These are phyloP conservation scores for Cucurbita moschata DNA, from an alignment of 306 rosid genomes.

Conservation along the genomic window DNA sequence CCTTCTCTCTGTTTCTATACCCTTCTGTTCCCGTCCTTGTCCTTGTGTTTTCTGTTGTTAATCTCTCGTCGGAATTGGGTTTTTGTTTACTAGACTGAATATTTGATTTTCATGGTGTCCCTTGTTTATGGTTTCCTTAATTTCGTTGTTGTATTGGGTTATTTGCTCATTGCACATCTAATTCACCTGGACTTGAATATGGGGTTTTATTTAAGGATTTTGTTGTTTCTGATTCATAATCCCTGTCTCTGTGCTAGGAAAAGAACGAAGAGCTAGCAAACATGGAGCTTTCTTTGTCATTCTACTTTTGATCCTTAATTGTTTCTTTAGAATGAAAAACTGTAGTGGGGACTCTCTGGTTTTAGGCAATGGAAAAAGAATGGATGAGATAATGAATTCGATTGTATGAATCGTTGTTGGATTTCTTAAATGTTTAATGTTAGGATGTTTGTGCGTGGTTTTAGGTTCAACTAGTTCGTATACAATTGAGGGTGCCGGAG, in stretches of 20 bases:
- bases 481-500: slow-evolving; percentile 97
- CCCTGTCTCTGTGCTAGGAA: background rate
- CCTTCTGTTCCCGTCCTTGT: background rate
- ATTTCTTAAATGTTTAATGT: background rate
- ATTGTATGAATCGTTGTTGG: background rate
- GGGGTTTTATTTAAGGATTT: background rate
- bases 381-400: background rate
- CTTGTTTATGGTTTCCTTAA: too few relatives aligned
- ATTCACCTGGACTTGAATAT: background rate
- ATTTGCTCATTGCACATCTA: background rate
- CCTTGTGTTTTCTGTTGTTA: background rate
- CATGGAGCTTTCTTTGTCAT: background rate
- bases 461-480: slow-evolving; percentile 84
- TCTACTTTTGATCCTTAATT: background rate
- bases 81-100: background rate
- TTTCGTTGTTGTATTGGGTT: too few relatives aligned
- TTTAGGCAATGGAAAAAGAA: background rate
- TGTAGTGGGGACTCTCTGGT: background rate
- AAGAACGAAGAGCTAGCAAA: background rate
- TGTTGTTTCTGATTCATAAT: background rate
- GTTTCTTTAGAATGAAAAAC: background rate
- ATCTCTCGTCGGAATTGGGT: background rate
- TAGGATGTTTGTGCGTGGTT: background rate
- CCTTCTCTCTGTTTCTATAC: background rate
- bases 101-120: too few relatives aligned